Evolutionary conservation across 2,329 filamentous ascomycete genomes (phyloP).

Genomic region (Cercospora sp.): DNA sequence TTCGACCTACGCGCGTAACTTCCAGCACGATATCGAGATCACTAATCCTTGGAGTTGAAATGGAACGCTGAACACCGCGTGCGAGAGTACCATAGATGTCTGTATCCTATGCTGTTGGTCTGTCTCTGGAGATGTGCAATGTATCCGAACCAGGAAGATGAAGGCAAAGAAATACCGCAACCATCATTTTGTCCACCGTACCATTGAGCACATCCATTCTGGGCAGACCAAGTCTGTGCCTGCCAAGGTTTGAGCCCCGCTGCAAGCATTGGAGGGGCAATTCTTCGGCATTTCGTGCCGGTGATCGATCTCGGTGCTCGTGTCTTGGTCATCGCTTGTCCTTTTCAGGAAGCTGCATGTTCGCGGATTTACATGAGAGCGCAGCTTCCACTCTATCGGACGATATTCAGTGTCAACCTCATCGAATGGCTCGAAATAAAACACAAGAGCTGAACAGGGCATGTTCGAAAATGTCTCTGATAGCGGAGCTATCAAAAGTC

Average conservation of each 20-base stretch:
- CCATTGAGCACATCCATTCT: neutral
- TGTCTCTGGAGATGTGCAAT: too few species aligned
- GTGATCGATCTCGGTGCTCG: neutral
- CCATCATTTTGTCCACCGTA: neutral
- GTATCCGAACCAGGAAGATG: neutral
- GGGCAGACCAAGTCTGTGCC: neutral
- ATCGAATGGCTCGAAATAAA: too few species aligned
- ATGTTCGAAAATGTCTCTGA: constrained; percentile 4
- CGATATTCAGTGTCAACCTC: too few species aligned
- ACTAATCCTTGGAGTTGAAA: neutral
- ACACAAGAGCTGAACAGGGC: neutral
- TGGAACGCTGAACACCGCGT: too few species aligned
- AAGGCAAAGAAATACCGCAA: too few species aligned
- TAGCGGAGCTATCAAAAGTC: constrained; percentile 1
- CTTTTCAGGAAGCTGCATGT: neutral
- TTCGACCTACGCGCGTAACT: neutral
- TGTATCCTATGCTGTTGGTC: too few species aligned
- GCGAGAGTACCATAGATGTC: too few species aligned
- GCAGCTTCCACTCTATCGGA: too few species aligned
- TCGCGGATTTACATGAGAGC: neutral
- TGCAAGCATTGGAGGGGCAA: constrained; percentile 1
- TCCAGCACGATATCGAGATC: neutral
- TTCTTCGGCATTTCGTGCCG: neutral
- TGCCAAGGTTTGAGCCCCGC: constrained; percentile 5
- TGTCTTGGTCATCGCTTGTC: neutral